Evolutionary conservation across 140 eudicot genomes (phyloP).

Genomic region (Bidens hawaiensis): DNA sequence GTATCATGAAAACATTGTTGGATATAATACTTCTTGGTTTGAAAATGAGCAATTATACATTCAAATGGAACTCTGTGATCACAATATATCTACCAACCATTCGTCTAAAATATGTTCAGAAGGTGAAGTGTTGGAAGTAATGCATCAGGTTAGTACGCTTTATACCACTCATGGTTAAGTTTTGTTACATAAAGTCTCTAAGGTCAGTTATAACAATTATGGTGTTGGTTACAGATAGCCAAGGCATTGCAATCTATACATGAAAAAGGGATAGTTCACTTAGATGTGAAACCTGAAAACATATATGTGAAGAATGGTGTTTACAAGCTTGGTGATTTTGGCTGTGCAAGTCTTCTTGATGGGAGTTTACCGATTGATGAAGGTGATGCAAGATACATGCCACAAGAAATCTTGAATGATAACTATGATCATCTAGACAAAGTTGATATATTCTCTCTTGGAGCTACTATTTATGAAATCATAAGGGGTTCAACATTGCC

Average conservation of each 20-base stretch:
- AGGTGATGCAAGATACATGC: slow-evolving; percentile 98
- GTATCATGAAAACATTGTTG: slow-evolving; percentile 72
- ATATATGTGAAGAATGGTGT: slow-evolving; percentile 69
- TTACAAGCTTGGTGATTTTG: slow-evolving; percentile 93
- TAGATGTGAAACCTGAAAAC: slow-evolving; percentile 91
- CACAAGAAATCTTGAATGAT: slow-evolving; percentile 88
- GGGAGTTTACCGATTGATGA: slow-evolving; percentile 80
- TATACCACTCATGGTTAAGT: not conserved
- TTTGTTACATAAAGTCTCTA: not conserved
- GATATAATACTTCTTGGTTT: slow-evolving; percentile 86
- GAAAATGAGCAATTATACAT: slow-evolving; percentile 83
- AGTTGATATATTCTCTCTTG: slow-evolving; percentile 86
- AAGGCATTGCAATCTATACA: slow-evolving; percentile 78
- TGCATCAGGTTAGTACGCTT: slow-evolving; percentile 59
- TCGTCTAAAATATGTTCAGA: slow-evolving; percentile 32
- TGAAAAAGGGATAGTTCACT: slow-evolving; percentile 75
- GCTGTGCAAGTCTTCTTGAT: slow-evolving; percentile 83
- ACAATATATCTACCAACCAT: slow-evolving; percentile 46
- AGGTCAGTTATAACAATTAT: not conserved
- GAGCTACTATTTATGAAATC: slow-evolving; percentile 79
- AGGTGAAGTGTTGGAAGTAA: slow-evolving; percentile 52
- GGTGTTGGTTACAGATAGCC: slow-evolving; percentile 50
- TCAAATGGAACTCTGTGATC: slow-evolving; percentile 95
- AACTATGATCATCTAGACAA: slow-evolving; percentile 81
- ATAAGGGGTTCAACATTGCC: slow-evolving; percentile 64